Base-by-base conservation (phyloP, 495 filamentous ascomycete species). In the Lasiosphaeria hispida region DNA sequence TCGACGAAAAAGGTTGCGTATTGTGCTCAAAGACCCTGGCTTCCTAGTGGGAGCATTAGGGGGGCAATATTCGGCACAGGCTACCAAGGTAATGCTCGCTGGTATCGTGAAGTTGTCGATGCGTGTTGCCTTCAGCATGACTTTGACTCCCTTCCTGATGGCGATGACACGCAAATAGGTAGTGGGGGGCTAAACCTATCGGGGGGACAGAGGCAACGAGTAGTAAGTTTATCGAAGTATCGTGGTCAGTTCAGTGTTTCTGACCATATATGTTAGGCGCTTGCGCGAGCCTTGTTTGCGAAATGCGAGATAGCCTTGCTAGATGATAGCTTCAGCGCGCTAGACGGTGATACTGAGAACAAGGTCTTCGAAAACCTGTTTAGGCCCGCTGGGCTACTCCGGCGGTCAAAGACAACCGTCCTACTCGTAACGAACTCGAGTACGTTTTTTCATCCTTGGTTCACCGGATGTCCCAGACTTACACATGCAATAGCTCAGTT, bases 121-220 rank as follows among this genome's bases (percentile, higher is more conserved):
- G 81, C 77, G 19, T 89, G 86, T 66, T 80, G 77, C 15, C 69
- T 89, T 10, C 71, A 76, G 9, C 67, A 79, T 33, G 84, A 86
- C 61, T 68, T 87, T 30, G 62, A 65, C 37, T 72, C 76, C 13
- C 70, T 88, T 23, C 77, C 82, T 11, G 67, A 75, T 6, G 81
- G 80, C 0, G 84, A 87, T 57, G 59, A 73, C 42, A 87, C 83
- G 4, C 48, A 77, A 18, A 80, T 87, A 52, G 86, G 85, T 10
- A 84, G 77, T 65, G 78, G 80, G 55, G 86, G 85, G 0, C 72
- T 85, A 47, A 77, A 77, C 17, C 70, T 89, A 13, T 85, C 82
- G 53, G 84, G 83, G 6, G 86, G 86, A 0, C 86, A 89, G 62
- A 78, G 80, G 41, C 84, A 87, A 60, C 72, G 85, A 17, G 83